Percentiles rank a stretch among this genome's conserved stretches.
phyloP scores from a whole-genome alignment of 2,329 filamentous ascomycete species.

The Periglandula ipomoeae region DNA sequence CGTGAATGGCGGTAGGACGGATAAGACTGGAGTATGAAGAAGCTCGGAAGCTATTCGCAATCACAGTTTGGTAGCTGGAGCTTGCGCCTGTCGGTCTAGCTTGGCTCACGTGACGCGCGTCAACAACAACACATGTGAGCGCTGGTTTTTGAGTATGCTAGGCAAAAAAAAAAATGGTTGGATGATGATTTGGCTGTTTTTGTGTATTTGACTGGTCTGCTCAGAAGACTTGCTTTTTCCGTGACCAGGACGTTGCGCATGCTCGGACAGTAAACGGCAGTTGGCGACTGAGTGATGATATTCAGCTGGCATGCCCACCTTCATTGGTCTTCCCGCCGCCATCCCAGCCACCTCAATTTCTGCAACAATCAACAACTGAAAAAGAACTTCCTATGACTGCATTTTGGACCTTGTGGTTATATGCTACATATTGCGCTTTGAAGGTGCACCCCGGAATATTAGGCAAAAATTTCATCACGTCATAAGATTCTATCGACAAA shows the following conservation, averaged over 20 bases:
- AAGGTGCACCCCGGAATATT: neutral
- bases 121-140: neutral
- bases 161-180: too few relatives aligned
- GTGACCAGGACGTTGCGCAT: neutral
- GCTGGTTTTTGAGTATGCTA: too few relatives aligned
- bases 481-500: slow-evolving; percentile 1
- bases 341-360: neutral
- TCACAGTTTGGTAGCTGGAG: neutral
- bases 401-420: too few relatives aligned
- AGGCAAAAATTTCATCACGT: slow-evolving; percentile 3
- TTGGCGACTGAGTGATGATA: neutral
- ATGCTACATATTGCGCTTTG: too few relatives aligned
- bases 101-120: slow-evolving; percentile 6
- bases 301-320: neutral
- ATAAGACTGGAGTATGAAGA: neutral
- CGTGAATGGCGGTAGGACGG: neutral
- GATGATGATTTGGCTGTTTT: too few relatives aligned
- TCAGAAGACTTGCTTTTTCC: neutral
- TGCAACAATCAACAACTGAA: neutral
- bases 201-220: too few relatives aligned
- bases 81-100: neutral
- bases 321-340: too few relatives aligned
- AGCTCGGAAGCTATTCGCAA: slow-evolving; percentile 7
- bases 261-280: neutral
- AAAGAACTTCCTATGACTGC: too few relatives aligned